Percentiles rank a stretch among this genome's conserved stretches.
Evolutionary conservation across 2,329 filamentous ascomycete species (phyloP).

Genomic region (Orbilia oligospora): DNA sequence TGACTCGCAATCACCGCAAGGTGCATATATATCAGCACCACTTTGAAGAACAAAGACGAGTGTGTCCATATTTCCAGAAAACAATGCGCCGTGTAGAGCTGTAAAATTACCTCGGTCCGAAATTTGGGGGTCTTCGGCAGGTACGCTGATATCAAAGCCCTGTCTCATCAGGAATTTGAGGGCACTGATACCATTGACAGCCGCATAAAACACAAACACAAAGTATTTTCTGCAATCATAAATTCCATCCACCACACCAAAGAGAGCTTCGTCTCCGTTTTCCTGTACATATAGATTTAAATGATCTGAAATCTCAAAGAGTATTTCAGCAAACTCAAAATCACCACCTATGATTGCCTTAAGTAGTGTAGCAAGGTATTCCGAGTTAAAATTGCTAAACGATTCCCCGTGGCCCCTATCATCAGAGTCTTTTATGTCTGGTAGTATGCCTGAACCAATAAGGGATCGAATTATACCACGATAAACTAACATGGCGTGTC

Average conservation of each 20-base stretch:
- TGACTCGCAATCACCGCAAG: not conserved
- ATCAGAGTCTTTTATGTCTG: not conserved
- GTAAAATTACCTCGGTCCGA: not conserved
- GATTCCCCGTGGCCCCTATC: too few relatives aligned
- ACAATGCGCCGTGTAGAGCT: not conserved
- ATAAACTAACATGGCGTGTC: too few relatives aligned
- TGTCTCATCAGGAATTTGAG: too few relatives aligned
- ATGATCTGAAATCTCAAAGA: not conserved
- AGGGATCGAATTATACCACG: not conserved
- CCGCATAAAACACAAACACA: too few relatives aligned
- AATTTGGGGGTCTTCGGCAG: too few relatives aligned
- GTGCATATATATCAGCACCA: slow-evolving; percentile 1
- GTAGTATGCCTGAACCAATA: not conserved
- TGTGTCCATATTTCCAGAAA: not conserved
- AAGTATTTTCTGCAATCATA: too few relatives aligned
- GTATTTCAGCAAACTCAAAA: not conserved
- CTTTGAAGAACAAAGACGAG: slow-evolving; percentile 8
- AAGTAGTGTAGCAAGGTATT: not conserved
- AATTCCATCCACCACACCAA: too few relatives aligned
- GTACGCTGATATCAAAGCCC: too few relatives aligned
- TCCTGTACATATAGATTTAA: not conserved
- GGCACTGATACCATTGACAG: too few relatives aligned
- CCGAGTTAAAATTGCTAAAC: too few relatives aligned
- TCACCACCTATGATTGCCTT: not conserved
- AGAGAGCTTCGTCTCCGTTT: not conserved